These are phyloP conservation scores for Begonia fuchsioides DNA, from an alignment of 306 rosid genomes.

Conservation along the genomic window DNA sequence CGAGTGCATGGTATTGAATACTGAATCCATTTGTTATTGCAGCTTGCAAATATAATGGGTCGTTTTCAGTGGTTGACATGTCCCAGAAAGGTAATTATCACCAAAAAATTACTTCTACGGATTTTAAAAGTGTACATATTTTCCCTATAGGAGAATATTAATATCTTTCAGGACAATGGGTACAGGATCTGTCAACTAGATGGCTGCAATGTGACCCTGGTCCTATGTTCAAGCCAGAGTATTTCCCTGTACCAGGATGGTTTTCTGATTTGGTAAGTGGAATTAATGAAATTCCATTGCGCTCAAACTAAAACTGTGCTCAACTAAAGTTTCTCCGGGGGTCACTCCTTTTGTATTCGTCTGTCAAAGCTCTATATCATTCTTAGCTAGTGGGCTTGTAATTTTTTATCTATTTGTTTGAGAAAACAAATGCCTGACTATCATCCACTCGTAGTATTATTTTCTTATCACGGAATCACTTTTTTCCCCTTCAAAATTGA, in stretches of 20 bases:
- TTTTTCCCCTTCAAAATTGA: no score
- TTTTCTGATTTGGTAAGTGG: conserved; percentile 54
- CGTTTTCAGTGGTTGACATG: conserved; percentile 83
- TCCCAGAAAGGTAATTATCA: conserved; percentile 68
- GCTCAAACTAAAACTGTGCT: no score
- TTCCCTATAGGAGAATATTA: background rate
- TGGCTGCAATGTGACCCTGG: conserved; percentile 99
- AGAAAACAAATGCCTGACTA: no score
- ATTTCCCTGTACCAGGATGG: conserved; percentile 50
- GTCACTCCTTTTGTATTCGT: no score
- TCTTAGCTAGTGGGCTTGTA: no score
- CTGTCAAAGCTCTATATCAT: no score
- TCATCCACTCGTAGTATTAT: no score
- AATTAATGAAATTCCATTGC: no score
- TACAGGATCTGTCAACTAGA: conserved; percentile 83
- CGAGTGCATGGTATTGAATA: background rate
- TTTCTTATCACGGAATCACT: no score
- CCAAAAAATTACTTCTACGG: background rate
- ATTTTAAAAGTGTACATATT: conserved; percentile 1
- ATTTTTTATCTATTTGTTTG: no score
- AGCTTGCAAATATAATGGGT: conserved; percentile 94
- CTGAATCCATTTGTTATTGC: conserved; percentile 25
- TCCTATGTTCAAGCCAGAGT: conserved; percentile 61
- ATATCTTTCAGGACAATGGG: conserved; percentile 12
- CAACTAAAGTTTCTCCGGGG: no score